Evolutionary conservation across 805 yeast genomes (phyloP).

Genomic region (Lipomyces japonicus): DNA sequence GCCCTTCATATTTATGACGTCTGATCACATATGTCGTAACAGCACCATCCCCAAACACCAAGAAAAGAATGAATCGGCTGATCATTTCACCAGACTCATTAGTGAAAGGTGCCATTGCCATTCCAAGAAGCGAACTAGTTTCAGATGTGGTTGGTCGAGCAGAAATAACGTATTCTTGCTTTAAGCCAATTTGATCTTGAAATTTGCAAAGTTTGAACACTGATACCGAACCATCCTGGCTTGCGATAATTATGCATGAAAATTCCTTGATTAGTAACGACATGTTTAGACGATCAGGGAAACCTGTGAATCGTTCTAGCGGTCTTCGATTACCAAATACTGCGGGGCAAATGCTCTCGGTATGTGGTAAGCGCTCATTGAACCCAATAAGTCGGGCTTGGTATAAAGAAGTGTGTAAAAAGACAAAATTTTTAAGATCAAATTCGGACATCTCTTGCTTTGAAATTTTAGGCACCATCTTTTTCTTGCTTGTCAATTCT

Average conservation of each 20-base stretch:
- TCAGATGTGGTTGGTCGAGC: neutral
- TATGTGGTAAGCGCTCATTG: slow-evolving; percentile 4
- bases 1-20: neutral
- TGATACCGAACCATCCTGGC: slow-evolving; percentile 18
- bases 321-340: slow-evolving; percentile 20
- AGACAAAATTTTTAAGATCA: slow-evolving; percentile 4
- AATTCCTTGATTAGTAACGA: slow-evolving; percentile 13
- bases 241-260: slow-evolving; percentile 14
- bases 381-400: slow-evolving; percentile 20
- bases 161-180: slow-evolving; percentile 19
- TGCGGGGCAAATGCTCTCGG: slow-evolving; percentile 20
- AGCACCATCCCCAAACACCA: slow-evolving; percentile 13
- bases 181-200: slow-evolving; percentile 11
- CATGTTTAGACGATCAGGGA: slow-evolving; percentile 14
- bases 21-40: slow-evolving; percentile 17
- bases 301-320: slow-evolving; percentile 19
- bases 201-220: slow-evolving; percentile 20
- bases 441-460: slow-evolving; percentile 4
- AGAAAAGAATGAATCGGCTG: slow-evolving; percentile 13
- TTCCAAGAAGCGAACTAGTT: slow-evolving; percentile 14
- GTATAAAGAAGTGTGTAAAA: slow-evolving; percentile 17
- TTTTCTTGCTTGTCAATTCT: neutral
- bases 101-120: slow-evolving; percentile 3
- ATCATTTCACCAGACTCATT: neutral
- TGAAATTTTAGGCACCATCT: too few species aligned